Percentiles rank a stretch among this genome's conserved stretches.
phyloP scores from a whole-genome alignment of 2,329 filamentous ascomycete species.

The Colletotrichum sp. region DNA sequence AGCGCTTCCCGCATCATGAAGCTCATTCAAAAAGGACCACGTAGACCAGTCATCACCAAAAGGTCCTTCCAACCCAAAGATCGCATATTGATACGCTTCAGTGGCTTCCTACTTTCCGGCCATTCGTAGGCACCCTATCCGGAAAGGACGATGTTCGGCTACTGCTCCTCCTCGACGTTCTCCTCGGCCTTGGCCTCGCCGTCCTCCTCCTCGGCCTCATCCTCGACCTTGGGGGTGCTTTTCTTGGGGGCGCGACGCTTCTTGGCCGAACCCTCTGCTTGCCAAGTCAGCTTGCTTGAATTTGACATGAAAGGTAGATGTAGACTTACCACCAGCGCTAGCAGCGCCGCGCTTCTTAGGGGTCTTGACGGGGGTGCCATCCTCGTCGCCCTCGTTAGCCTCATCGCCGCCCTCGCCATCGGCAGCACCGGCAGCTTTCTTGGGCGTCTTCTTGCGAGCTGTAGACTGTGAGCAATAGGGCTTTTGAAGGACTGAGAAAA shows the following conservation, averaged over 20 bases:
- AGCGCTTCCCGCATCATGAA: not conserved
- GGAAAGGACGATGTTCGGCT: not conserved
- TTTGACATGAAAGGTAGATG: not conserved
- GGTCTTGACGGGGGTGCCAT: not conserved
- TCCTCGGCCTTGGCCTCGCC: slow-evolving; percentile 23
- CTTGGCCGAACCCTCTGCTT: not conserved
- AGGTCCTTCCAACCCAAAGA: not conserved
- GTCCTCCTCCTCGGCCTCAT: not conserved
- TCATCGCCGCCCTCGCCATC: not conserved
- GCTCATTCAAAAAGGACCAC: not conserved
- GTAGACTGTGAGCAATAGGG: not conserved
- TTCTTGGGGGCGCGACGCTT: slow-evolving; percentile 23
- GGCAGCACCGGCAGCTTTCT: slow-evolving; percentile 7
- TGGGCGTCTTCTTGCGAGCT: slow-evolving; percentile 27
- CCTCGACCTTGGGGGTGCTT: slow-evolving; percentile 11
- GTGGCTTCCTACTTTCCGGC: not conserved
- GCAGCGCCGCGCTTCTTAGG: slow-evolving; percentile 3
- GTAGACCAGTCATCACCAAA: not conserved
- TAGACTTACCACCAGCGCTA: not conserved
- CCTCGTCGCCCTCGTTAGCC: not conserved
- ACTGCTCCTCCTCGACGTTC: slow-evolving; percentile 46
- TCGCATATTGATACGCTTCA: not conserved
- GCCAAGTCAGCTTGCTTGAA: not conserved
- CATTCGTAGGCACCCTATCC: not conserved
- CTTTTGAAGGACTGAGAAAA: not conserved